Evolutionary conservation across 495 filamentous ascomycete species (phyloP).

Genomic region (Astrothelium subdiscretum): DNA sequence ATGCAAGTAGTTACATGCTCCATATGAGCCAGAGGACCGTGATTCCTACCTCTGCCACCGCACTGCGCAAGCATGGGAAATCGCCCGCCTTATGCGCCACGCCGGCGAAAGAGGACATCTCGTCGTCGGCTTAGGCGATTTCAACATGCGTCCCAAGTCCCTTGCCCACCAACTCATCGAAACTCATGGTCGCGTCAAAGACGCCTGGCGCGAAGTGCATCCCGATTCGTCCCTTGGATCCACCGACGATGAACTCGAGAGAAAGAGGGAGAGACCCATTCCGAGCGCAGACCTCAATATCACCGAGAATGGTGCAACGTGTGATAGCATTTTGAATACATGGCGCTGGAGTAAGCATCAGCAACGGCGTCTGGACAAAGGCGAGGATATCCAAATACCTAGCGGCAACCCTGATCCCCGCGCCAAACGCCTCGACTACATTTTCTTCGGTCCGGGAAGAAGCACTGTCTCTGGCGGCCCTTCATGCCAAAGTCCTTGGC

Average conservation of each 20-base stretch:
- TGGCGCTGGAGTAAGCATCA: slow-evolving; percentile 74
- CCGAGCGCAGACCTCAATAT: slow-evolving; percentile 71
- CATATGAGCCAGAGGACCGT: slow-evolving; percentile 67
- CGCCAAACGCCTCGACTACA: slow-evolving; percentile 88
- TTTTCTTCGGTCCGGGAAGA: slow-evolving; percentile 50
- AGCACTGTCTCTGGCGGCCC: slow-evolving; percentile 19
- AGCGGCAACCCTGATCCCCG: slow-evolving; percentile 51
- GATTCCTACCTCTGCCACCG: slow-evolving; percentile 87
- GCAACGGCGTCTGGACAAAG: slow-evolving; percentile 48
- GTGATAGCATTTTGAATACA: slow-evolving; percentile 76
- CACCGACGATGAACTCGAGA: slow-evolving; percentile 52
- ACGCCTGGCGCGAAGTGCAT: slow-evolving; percentile 70
- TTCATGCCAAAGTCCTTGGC: slow-evolving; percentile 39
- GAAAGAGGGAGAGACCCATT: slow-evolving; percentile 39
- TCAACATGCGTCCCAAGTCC: slow-evolving; percentile 86
- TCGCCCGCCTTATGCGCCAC: slow-evolving; percentile 76
- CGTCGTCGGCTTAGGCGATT: slow-evolving; percentile 78
- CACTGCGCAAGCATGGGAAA: slow-evolving; percentile 94
- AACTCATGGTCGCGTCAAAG: slow-evolving; percentile 63
- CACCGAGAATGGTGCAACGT: slow-evolving; percentile 70
- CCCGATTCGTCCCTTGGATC: slow-evolving; percentile 69
- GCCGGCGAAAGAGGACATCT: slow-evolving; percentile 77
- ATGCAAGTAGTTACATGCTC: slow-evolving; percentile 57
- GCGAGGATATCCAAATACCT: slow-evolving; percentile 43
- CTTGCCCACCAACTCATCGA: slow-evolving; percentile 78